Evolutionary conservation across 2,329 filamentous ascomycete species (phyloP).

Genomic region (Tothia fuscella): DNA sequence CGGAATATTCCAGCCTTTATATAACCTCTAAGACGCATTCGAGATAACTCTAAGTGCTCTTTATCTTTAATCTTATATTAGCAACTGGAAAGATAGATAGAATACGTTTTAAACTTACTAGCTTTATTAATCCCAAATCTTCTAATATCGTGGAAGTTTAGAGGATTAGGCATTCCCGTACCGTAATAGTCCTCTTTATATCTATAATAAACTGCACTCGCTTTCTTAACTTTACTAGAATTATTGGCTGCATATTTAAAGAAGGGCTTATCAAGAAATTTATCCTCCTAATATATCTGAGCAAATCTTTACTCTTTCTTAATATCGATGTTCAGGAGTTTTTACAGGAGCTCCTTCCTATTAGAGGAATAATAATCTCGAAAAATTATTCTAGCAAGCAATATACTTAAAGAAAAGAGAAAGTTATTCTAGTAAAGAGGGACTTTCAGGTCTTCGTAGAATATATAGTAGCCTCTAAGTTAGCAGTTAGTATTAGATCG

Average conservation of each 20-base stretch:
- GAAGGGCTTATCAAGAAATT: not conserved
- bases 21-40: conserved; percentile 1
- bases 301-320: not conserved
- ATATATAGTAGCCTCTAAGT: not conserved
- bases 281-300: not conserved
- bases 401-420: not conserved
- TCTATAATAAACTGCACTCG: not conserved
- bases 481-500: not conserved
- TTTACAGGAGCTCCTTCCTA: not conserved
- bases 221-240: not conserved
- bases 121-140: not conserved
- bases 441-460: conserved; percentile 1
- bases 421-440: conserved; percentile 2
- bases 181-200: conserved; percentile 1
- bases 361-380: not conserved
- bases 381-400: not conserved
- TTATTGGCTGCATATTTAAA: conserved; percentile 1
- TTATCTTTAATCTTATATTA: not conserved
- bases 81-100: not conserved
- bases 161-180: not conserved
- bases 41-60: not conserved
- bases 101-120: not conserved
- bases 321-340: not conserved
- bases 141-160: conserved; percentile 1
- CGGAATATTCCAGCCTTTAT: conserved; percentile 1